Evolutionary conservation across 768 basidiomycete species (phyloP).

Genomic region (Lyophyllum shimeji): DNA sequence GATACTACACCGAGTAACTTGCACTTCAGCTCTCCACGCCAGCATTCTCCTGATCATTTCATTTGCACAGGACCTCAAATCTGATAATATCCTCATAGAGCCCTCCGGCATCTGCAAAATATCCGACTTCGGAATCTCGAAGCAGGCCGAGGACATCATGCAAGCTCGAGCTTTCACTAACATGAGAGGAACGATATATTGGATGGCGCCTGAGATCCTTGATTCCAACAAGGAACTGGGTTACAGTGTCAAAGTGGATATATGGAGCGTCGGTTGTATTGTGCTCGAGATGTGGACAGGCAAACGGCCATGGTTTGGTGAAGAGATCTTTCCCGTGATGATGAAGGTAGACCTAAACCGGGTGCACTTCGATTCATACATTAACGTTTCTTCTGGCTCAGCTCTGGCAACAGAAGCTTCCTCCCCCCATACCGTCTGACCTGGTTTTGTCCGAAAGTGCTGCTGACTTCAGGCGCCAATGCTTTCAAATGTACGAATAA

Average conservation of each 20-base stretch:
- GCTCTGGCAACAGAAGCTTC: slow-evolving; percentile 63
- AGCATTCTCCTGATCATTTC: slow-evolving; percentile 2
- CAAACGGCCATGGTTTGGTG: slow-evolving; percentile 81
- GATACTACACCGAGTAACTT: slow-evolving; percentile 79
- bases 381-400: slow-evolving; percentile 25
- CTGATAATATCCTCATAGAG: slow-evolving; percentile 93
- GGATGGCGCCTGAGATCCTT: slow-evolving; percentile 94
- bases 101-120: slow-evolving; percentile 87
- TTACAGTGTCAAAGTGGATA: slow-evolving; percentile 93
- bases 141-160: slow-evolving; percentile 71
- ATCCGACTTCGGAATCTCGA: slow-evolving; percentile 96
- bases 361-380: neutral
- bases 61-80: slow-evolving; percentile 74
- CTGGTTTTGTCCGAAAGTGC: slow-evolving; percentile 61
- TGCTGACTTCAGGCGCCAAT: slow-evolving; percentile 70
- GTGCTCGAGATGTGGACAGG: slow-evolving; percentile 96
- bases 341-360: slow-evolving; percentile 55
- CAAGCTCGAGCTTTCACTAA: slow-evolving; percentile 62
- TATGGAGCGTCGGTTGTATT: slow-evolving; percentile 95
- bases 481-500: slow-evolving; percentile 66
- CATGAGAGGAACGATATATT: slow-evolving; percentile 90
- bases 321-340: slow-evolving; percentile 75
- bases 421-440: slow-evolving; percentile 77
- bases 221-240: slow-evolving; percentile 62
- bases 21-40: neutral